A percentile compares a stretch with the other conserved stretches of the same genome.
Evolutionary conservation across 2,329 filamentous ascomycete genomes (phyloP).

Genomic region (Microcyclosporella mali): DNA sequence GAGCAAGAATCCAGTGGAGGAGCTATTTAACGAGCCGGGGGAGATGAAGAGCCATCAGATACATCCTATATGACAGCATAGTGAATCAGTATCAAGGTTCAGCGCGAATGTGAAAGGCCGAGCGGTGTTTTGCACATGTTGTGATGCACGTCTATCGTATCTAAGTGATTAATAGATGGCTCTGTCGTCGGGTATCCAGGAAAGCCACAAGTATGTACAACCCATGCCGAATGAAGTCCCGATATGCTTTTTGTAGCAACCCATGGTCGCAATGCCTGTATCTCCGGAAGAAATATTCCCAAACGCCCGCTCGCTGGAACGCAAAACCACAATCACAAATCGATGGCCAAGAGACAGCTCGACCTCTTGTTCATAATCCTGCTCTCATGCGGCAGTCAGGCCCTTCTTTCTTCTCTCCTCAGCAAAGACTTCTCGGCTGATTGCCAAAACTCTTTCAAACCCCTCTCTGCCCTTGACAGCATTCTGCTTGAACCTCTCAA

Average conservation of each 20-base stretch:
- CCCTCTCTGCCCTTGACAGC: slow-evolving; percentile 84
- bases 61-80: slow-evolving; percentile 20
- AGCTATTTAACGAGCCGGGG: slow-evolving; percentile 20
- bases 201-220: no score
- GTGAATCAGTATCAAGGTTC: no score
- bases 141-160: no score
- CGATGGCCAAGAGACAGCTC: background rate
- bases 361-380: background rate
- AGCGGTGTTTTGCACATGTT: no score
- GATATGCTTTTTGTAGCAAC: background rate
- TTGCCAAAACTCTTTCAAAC: slow-evolving; percentile 89
- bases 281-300: background rate
- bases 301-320: slow-evolving; percentile 2
- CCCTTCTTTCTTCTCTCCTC: slow-evolving; percentile 67
- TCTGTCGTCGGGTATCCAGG: no score
- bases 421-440: slow-evolving; percentile 84
- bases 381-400: background rate
- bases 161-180: no score
- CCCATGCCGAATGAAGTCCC: no score
- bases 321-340: background rate
- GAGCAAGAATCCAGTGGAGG: slow-evolving; percentile 24
- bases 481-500: slow-evolving; percentile 86
- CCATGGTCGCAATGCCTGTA: background rate
- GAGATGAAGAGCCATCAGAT: slow-evolving; percentile 19
- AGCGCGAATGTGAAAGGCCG: no score